These are phyloP conservation scores for Fusarium udum DNA, from an alignment of 2,329 filamentous ascomycete genomes.

Conservation along the genomic window DNA sequence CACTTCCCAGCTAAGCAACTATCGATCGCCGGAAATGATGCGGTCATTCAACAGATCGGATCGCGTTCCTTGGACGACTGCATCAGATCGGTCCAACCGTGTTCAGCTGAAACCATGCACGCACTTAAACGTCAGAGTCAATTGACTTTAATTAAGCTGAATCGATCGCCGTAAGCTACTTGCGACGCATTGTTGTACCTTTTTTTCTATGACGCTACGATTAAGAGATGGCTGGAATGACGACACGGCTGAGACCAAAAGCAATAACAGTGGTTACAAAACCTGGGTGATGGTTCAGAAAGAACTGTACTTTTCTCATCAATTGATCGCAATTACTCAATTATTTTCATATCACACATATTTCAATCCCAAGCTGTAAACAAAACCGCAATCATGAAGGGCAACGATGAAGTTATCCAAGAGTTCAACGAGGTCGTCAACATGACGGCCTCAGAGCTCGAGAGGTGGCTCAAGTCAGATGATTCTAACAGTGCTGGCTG, in stretches of 20 bases:
- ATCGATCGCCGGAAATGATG: slow-evolving; percentile 26
- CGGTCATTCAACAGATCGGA: slow-evolving; percentile 21
- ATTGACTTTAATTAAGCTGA: neutral
- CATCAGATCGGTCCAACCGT: neutral
- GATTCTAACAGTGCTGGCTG: slow-evolving; percentile 68
- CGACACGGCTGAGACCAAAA: slow-evolving; percentile 28
- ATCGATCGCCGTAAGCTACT: slow-evolving; percentile 9
- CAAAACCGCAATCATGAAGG: slow-evolving; percentile 37
- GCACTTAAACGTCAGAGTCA: slow-evolving; percentile 22
- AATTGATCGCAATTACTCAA: neutral
- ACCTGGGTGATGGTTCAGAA: neutral
- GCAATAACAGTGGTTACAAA: slow-evolving; percentile 20
- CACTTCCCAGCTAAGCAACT: slow-evolving; percentile 7
- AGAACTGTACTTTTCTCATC: neutral
- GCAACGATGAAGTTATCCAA: slow-evolving; percentile 49
- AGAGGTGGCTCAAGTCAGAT: slow-evolving; percentile 68
- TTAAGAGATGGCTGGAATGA: slow-evolving; percentile 24
- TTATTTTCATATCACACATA: neutral
- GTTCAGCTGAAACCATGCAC: slow-evolving; percentile 19
- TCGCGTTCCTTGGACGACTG: slow-evolving; percentile 31
- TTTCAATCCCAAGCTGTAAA: neutral
- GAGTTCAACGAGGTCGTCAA: slow-evolving; percentile 75
- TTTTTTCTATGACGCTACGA: slow-evolving; percentile 37
- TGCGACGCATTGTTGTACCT: neutral
- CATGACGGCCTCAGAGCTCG: slow-evolving; percentile 69